A percentile compares a stretch with the other conserved stretches of the same genome.
These are phyloP conservation scores for Penicillium argentinense DNA, from an alignment of 495 filamentous ascomycete genomes.

Conservation along the genomic window DNA sequence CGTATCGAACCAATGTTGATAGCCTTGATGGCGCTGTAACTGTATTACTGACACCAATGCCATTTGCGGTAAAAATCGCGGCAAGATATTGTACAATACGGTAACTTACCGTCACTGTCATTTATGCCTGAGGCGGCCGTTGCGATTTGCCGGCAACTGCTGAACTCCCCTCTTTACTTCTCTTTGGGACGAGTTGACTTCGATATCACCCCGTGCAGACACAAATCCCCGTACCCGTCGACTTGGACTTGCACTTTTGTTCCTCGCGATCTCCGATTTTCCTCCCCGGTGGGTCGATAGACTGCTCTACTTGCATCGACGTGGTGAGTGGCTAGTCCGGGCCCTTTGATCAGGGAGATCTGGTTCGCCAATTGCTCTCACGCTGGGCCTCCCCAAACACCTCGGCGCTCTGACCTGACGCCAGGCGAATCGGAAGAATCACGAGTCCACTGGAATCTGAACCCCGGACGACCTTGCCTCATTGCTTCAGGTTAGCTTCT, in stretches of 20 bases:
- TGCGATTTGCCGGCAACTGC: too few relatives aligned
- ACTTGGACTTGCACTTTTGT: too few relatives aligned
- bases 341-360: slow-evolving; percentile 32
- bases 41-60: too few relatives aligned
- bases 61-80: neutral
- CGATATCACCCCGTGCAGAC: neutral
- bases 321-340: slow-evolving; percentile 24
- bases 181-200: neutral
- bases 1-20: too few relatives aligned
- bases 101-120: neutral
- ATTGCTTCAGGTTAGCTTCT: slow-evolving; percentile 21
- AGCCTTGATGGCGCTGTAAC: too few relatives aligned
- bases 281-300: slow-evolving; percentile 3
- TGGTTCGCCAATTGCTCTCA: slow-evolving; percentile 48
- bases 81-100: neutral
- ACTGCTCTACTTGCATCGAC: slow-evolving; percentile 9
- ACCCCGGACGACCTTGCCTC: slow-evolving; percentile 11
- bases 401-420: slow-evolving; percentile 24
- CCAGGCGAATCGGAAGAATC: slow-evolving; percentile 34
- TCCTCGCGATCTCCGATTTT: neutral
- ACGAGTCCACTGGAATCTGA: slow-evolving; percentile 2
- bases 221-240: neutral
- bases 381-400: slow-evolving; percentile 15
- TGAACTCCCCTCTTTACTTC: slow-evolving; percentile 1
- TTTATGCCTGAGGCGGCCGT: too few relatives aligned